Base-by-base conservation (phyloP, 2,329 filamentous ascomycete genomes). In the Chaetomium globosum region DNA sequence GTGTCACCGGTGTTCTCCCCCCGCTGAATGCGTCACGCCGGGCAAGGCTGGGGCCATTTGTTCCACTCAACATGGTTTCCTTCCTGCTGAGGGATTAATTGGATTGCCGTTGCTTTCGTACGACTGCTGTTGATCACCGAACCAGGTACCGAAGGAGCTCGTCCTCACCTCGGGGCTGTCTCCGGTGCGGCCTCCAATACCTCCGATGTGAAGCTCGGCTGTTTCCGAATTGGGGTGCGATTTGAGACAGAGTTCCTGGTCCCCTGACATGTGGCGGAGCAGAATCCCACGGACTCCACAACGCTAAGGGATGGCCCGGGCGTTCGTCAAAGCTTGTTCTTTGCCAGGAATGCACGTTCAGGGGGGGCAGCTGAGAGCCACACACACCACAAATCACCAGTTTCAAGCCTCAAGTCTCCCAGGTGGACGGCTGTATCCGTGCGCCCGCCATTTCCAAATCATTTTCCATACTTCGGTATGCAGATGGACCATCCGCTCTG, bases 391-490 rank as follows among this genome's bases (percentile, higher is more conserved):
- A 43, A 43, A 19, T 43, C 16, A 4, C 16, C 7, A 36, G 33
- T 36, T 12, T 36, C 33, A 36, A 36, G 33, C 33, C 33, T 36
- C 33, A 10, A 36, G 12, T 43, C 16, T 43, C 16, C 4, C 7
- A 43, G 39, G 39, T 43, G 7, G 46, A 21, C 46, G 46, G 46
- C 46, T 33, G 28, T 49, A 16, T 51, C 57, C 46, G 57, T 26
- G 57, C 43, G 23, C 55, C 55, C 16, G 26, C 26, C 26, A 26
- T 26, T 26, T 56, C 21, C 53, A 28, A 33, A 33, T 16, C 53
- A 39, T 56, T 21, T 56, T 36, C 9, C 12, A 51, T 67, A 52
- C 51, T 63, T 67, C 63, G 39, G 39, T 43, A 43, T 43, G 39
- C 39, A 43, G 39, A 43, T 43, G 39, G 39, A 43, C 43, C 63